Base-by-base conservation (phyloP, 2,329 filamentous ascomycete species). In the Paraphoma chrysanthemicola region DNA sequence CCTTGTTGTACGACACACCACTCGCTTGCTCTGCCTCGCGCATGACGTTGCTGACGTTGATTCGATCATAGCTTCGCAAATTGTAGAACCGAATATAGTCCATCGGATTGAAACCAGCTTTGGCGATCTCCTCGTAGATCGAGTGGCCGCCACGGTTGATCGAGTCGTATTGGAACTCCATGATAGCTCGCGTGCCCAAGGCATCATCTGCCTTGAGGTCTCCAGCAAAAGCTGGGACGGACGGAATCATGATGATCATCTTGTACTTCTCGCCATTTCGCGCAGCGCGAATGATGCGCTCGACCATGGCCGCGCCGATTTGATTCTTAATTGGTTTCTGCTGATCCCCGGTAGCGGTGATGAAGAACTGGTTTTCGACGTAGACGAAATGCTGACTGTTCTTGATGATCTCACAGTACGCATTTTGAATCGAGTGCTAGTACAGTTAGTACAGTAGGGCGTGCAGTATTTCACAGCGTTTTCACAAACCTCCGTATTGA, bases 331-430 rank as follows among this genome's bases (percentile, higher is more conserved):
- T 86, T 0, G 91, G 90, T 59, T 83, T 83, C 72, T 93, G 90
- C 54, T 87, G 79, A 51, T 90, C 83, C n/a, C 70, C 83, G 1
- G 90, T 93, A 2, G 91, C 90, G 0, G 91, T 95, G 77, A 95
- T 95, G 81, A 95, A 95, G 80, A 95, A 95, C 82, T 92, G 88
- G 68, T 93, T 93, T 73, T 93, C 90, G 36, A 93, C 92, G 75
- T 93, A 93, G 56, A 93, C 78, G 69, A 90, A 93, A 71, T 92
- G 87, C 69, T 87, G 80, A 16, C 88, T 88, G 47, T 87, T 86
- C 38, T 79, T 81, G 65, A 93, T 93, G 29, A 87, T 83, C 43
- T 90, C 83, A 33, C 90, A 87, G 70, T 96, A 96, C 1, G 93
- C 93, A 71, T 94, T 93, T 59, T 89, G 87, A 59, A 97, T 94